Evolutionary conservation across 495 filamentous ascomycete genomes (phyloP), one percentile per base, ranked within the genome.

Genomic region (Pyrenula massariospora): DNA sequence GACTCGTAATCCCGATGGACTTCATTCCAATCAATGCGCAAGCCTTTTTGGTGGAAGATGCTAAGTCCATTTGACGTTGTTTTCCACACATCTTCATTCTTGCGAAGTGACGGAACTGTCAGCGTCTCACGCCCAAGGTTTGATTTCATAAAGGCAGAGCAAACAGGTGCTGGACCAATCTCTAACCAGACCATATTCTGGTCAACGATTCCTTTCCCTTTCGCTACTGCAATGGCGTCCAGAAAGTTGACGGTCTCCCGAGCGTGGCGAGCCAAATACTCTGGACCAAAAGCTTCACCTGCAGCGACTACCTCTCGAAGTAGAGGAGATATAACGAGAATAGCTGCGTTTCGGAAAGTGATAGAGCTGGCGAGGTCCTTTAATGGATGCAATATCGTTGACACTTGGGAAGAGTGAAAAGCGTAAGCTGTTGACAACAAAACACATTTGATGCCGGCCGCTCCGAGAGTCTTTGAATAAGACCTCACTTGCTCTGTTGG

Each of bases 21-120:
- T 65, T 91, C 88, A 58, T 81, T 83, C 85, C 88, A 95, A 66
- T 82, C 69, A 57, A 93, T 66, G 23, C 85, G 79, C 48, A 87
- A 62, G 10, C 90, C 88, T 15, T 74, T 75, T 12, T 73, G 63
- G 65, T 91, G 81, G 3, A 93, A 73, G 3, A 79, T 71, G 10
- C 76, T 72, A 15, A 92, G 66, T 42, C 76, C 84, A 23, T 67
- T 67, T 0, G 78, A 75, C 0, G 94, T 71, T 2, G 79, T 80
- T 66, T 83, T 82, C 80, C 85, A 94, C 15, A 69, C 64, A 58
- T 84, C 77, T 60, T 77, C 73, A 11, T 74, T 72, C 12, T 74
- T 73, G n/a, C 73, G 74, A 24, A 84, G 70, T 20, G 80, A 81
- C n/a, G 86, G 76, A 1, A 85, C 67, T 12, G 81, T 80, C 2